Evolutionary conservation across 1,139 yeast species (phyloP), one percentile per base, ranked within the genome.

Genomic region (Magnusiomyces tetraspermus): DNA sequence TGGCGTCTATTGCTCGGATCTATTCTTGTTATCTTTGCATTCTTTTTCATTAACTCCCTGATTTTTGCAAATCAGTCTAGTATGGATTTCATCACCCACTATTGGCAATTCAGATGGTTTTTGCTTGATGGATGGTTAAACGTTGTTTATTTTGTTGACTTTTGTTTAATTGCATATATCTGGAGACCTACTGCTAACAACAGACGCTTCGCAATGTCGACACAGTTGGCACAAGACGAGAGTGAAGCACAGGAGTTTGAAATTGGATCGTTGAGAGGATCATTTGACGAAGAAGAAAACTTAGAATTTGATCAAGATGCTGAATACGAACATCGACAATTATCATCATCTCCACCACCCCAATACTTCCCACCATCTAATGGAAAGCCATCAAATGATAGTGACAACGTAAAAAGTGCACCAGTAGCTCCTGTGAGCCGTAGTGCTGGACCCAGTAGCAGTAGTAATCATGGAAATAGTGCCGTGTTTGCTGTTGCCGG

Each of bases 151-250:
- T 88, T 85, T 65, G 70, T 83, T 48, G 90, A 90, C 48, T 90
- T 92, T 67, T 78, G 85, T 65, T 80, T 90, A 6, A 76, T 94
- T 60, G 87, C 96, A 13, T 82, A 89, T 75, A 79, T 92, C 59
- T 94, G 98, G 98, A 82, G 98, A 69, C 98, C 98, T 49, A 90
- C 97, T 0, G 95, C 86, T 62, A 88, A 96, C 44, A 89, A 96
- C 59, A 85, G 90, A 63, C 83, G 95, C 79, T 79, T 92, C 66
- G 98, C 97, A 21, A 90, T 90, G 61, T 88, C 97, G 2, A 89
- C 88, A 55, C 97, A 94, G 71, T 74, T 92, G 53, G 86, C 97
- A 28, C 87, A 90, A 41, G 89, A 83, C 57, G 86, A 82, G 48
- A 86, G 80, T 55, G 81, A 78, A 15, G 76, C 73, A 22, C 84